Conservation (phyloP, 192 early-diverging fungal genomes). For the Coemansia sp. region DNA sequence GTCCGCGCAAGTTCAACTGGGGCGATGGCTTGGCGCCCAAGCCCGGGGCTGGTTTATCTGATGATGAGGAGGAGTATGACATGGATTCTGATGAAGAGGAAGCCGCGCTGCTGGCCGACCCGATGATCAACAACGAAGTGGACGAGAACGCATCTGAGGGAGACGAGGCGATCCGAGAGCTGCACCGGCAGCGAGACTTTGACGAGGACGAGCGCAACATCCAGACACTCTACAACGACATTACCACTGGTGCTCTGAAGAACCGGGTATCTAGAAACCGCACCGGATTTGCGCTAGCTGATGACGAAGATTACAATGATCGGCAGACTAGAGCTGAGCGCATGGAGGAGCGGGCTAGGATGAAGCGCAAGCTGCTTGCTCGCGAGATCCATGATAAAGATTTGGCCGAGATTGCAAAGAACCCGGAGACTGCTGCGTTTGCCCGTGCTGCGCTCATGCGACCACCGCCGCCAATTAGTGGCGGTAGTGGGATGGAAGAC, state of each 20-base stretch:
- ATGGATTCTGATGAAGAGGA: slow-evolving; percentile 47
- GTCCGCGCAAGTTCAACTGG: slow-evolving; percentile 41
- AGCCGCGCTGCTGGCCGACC: slow-evolving; percentile 34
- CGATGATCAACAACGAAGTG: slow-evolving; percentile 44
- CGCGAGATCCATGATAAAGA: slow-evolving; percentile 44
- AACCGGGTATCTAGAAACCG: slow-evolving; percentile 12
- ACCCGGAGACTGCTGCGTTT: slow-evolving; percentile 56
- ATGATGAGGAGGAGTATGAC: slow-evolving; percentile 27
- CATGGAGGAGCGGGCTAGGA: slow-evolving; percentile 39
- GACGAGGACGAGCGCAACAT: slow-evolving; percentile 41
- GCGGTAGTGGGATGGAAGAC: background rate
- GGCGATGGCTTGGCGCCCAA: slow-evolving; percentile 7
- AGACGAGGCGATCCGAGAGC: slow-evolving; percentile 35
- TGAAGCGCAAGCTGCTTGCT: slow-evolving; percentile 19
- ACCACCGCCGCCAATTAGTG: background rate
- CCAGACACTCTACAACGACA: slow-evolving; percentile 39
- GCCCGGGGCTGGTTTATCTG: slow-evolving; percentile 1
- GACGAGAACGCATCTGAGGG: slow-evolving; percentile 14
- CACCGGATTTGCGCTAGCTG: slow-evolving; percentile 19
- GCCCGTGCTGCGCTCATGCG: slow-evolving; percentile 52
- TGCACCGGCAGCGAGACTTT: slow-evolving; percentile 38
- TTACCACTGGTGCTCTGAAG: slow-evolving; percentile 34
- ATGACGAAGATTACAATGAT: slow-evolving; percentile 50
- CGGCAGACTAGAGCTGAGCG: slow-evolving; percentile 41
- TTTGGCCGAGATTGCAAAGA: slow-evolving; percentile 42